A percentile compares a stretch with the other conserved stretches of the same genome.
phyloP scores from a whole-genome alignment of 306 rosid species.

The Corylus avellana region DNA sequence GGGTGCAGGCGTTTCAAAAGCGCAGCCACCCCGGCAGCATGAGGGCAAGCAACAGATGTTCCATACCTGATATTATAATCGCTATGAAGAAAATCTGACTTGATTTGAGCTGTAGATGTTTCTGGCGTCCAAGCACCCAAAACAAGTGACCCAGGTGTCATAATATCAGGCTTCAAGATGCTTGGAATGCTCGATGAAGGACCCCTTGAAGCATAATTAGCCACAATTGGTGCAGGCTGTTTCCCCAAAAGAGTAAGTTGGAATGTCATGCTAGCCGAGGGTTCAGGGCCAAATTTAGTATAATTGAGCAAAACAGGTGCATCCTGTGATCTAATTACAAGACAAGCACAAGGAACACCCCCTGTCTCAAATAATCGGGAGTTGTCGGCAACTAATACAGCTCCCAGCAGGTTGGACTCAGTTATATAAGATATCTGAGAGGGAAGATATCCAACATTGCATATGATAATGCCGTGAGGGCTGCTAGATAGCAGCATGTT shows the following conservation, averaged over 20 bases:
- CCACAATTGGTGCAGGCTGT: slow-evolving; percentile 5
- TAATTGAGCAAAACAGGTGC: not conserved
- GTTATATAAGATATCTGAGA: not conserved
- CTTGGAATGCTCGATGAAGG: not conserved
- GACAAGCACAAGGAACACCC: not conserved
- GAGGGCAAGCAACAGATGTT: slow-evolving; percentile 16
- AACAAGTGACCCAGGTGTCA: slow-evolving; percentile 7
- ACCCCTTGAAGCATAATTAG: not conserved
- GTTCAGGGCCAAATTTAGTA: not conserved
- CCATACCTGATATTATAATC: not conserved
- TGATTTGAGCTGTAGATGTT: no score
- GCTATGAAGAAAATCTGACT: not conserved
- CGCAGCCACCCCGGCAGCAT: slow-evolving; percentile 11
- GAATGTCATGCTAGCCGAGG: not conserved
- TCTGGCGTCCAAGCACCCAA: not conserved
- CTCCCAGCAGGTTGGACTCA: not conserved
- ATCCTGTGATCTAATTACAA: not conserved
- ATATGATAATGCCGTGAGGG: not conserved
- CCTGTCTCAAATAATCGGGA: not conserved
- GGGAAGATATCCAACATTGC: not conserved
- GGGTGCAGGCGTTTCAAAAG: slow-evolving; percentile 6
- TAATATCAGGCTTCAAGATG: slow-evolving; percentile 17
- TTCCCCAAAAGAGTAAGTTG: not conserved
- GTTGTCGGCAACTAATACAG: not conserved
- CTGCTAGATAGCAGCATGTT: not conserved